phyloP scores from a whole-genome alignment of 2,329 filamentous ascomycete species.

The Ceratocystis variospora region DNA sequence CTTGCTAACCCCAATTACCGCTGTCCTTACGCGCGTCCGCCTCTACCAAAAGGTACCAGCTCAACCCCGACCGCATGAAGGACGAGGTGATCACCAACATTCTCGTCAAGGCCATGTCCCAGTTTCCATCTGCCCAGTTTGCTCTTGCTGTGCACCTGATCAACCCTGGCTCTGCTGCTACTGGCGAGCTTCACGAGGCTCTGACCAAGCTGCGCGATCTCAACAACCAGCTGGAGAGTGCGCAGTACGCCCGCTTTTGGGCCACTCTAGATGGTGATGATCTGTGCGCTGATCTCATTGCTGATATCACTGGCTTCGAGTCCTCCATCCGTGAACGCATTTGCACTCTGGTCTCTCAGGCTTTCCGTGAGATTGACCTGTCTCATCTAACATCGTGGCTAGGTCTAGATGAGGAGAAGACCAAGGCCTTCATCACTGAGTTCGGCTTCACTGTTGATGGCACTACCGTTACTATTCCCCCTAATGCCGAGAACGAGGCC shows the following conservation, averaged over 20 bases:
- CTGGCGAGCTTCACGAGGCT: slow-evolving; percentile 72
- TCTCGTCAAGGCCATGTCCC: slow-evolving; percentile 92
- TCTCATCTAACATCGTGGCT: slow-evolving; percentile 62
- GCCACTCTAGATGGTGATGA: slow-evolving; percentile 83
- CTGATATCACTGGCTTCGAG: slow-evolving; percentile 90
- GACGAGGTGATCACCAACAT: slow-evolving; percentile 98
- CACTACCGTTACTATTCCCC: slow-evolving; percentile 58
- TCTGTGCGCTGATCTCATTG: slow-evolving; percentile 86
- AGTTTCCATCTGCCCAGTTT: slow-evolving; percentile 95
- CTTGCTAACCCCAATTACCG: slow-evolving; percentile 11
- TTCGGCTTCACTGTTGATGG: slow-evolving; percentile 72
- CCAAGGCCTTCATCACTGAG: slow-evolving; percentile 67
- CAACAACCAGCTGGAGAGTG: slow-evolving; percentile 75
- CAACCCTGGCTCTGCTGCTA: slow-evolving; percentile 55
- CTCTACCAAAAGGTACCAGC: slow-evolving; percentile 67
- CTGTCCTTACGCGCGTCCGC: not conserved
- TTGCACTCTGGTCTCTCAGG: slow-evolving; percentile 70
- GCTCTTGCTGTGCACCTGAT: slow-evolving; percentile 87
- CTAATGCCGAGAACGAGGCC: slow-evolving; percentile 95
- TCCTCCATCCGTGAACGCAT: slow-evolving; percentile 84
- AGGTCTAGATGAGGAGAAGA: slow-evolving; percentile 52
- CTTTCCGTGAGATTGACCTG: slow-evolving; percentile 59
- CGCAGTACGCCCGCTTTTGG: slow-evolving; percentile 91
- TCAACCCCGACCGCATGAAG: slow-evolving; percentile 95
- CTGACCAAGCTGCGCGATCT: slow-evolving; percentile 74